Evolutionary conservation across 768 basidiomycete genomes (phyloP).

Genomic region (Pholiota molesta): DNA sequence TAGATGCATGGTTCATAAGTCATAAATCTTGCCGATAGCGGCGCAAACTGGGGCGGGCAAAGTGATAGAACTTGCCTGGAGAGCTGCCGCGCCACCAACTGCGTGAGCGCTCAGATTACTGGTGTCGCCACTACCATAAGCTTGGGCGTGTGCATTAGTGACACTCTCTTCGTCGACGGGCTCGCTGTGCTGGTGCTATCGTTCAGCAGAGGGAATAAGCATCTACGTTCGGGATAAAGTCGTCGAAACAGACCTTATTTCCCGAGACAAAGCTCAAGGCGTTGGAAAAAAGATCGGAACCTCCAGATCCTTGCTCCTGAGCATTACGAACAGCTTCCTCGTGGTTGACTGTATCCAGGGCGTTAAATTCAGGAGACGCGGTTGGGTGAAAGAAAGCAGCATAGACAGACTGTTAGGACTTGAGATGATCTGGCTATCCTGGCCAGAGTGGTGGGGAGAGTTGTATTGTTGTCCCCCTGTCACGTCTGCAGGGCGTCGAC

Average conservation of each 20-base stretch:
- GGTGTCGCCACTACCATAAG: conserved; percentile 57
- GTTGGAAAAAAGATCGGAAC: conserved; percentile 52
- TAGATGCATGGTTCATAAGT: neutral
- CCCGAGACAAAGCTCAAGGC: conserved; percentile 55
- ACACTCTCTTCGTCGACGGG: conserved; percentile 73
- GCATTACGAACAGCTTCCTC: conserved; percentile 64
- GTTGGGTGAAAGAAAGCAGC: neutral
- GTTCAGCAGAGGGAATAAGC: neutral
- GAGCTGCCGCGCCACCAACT: conserved; percentile 78
- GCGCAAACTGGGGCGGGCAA: neutral
- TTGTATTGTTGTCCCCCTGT: conserved; percentile 72
- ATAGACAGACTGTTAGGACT: conserved; percentile 33
- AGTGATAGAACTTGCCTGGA: conserved; percentile 49
- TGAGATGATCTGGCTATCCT: conserved; percentile 18
- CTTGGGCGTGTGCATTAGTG: conserved; percentile 60
- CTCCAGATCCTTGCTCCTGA: conserved; percentile 55
- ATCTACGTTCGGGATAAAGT: neutral
- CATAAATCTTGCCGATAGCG: neutral
- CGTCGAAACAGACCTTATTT: conserved; percentile 47
- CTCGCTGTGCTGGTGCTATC: conserved; percentile 43
- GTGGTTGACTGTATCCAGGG: conserved; percentile 48
- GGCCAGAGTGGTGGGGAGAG: conserved; percentile 49
- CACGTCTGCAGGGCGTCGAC: conserved; percentile 41
- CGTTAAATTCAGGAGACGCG: neutral
- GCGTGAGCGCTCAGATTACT: conserved; percentile 58